These are phyloP conservation scores for Botrytis pseudocinerea DNA, from an alignment of 2,329 filamentous ascomycete genomes.

Conservation along the genomic window DNA sequence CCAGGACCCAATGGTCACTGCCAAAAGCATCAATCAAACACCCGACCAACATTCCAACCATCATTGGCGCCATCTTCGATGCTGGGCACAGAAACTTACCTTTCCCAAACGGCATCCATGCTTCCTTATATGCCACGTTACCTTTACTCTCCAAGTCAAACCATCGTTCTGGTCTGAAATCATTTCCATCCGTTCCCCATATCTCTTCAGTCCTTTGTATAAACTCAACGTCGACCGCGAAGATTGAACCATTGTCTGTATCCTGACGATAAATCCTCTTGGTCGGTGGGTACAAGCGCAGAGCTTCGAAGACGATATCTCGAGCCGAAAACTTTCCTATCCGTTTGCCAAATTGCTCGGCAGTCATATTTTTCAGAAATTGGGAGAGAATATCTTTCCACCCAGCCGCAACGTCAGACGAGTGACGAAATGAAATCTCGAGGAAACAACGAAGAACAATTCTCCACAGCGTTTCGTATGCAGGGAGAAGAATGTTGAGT, in stretches of 20 bases:
- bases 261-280: slow-evolving; percentile 20
- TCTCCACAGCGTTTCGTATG: slow-evolving; percentile 27
- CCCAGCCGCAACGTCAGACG: not conserved
- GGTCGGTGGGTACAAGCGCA: slow-evolving; percentile 22
- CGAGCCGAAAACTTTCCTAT: not conserved
- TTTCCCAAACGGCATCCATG: slow-evolving; percentile 24
- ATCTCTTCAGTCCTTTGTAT: slow-evolving; percentile 12
- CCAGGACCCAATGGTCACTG: not conserved
- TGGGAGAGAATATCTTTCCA: not conserved
- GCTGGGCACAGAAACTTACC: slow-evolving; percentile 15
- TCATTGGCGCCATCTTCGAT: slow-evolving; percentile 16
- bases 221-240: slow-evolving; percentile 18
- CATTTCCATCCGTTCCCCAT: slow-evolving; percentile 3
- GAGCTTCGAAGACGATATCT: slow-evolving; percentile 16
- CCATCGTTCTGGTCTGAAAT: slow-evolving; percentile 21
- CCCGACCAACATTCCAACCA: slow-evolving; percentile 22
- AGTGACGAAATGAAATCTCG: slow-evolving; percentile 11
- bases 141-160: not conserved
- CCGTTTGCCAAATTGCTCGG: not conserved
- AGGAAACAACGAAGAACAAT: slow-evolving; percentile 25
- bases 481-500: slow-evolving; percentile 25
- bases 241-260: not conserved
- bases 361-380: not conserved
- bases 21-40: slow-evolving; percentile 6
- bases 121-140: not conserved